phyloP scores from a whole-genome alignment of 1,284 basidiomycete species.

The Grifola frondosa region DNA sequence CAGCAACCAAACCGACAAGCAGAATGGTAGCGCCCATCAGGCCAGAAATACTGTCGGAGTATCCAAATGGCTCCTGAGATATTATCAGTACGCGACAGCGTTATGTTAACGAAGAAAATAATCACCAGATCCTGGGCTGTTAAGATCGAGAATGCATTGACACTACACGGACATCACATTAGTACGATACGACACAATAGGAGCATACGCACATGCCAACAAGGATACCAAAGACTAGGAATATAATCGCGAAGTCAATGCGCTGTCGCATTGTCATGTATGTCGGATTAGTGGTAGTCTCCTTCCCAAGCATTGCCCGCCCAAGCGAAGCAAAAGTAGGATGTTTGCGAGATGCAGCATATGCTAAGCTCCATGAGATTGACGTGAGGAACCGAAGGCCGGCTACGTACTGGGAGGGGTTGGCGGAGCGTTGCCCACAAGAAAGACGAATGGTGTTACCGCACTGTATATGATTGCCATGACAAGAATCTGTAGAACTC shows the following conservation, averaged over 20 bases:
- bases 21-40: conserved; percentile 69
- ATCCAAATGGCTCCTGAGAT: conserved; percentile 67
- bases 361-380: conserved; percentile 42
- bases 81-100: too few relatives aligned
- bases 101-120: conserved; percentile 9
- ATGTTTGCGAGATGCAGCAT: conserved; percentile 58
- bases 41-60: conserved; percentile 61
- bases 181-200: neutral
- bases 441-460: conserved; percentile 51
- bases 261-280: conserved; percentile 65
- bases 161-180: conserved; percentile 20
- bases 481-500: conserved; percentile 55
- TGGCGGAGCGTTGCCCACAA: conserved; percentile 48
- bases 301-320: conserved; percentile 53
- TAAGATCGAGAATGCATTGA: conserved; percentile 57
- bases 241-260: conserved; percentile 63
- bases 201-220: conserved; percentile 50
- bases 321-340: conserved; percentile 53
- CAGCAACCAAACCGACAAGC: conserved; percentile 65
- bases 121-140: conserved; percentile 67
- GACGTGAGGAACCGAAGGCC: neutral
- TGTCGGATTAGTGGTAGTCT: conserved; percentile 39
- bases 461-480: conserved; percentile 71
- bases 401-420: conserved; percentile 67
- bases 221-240: conserved; percentile 59